Evolutionary conservation across 2,329 filamentous ascomycete genomes (phyloP), one percentile per base, ranked within the genome.

Genomic region (Botrytis squamosa): DNA sequence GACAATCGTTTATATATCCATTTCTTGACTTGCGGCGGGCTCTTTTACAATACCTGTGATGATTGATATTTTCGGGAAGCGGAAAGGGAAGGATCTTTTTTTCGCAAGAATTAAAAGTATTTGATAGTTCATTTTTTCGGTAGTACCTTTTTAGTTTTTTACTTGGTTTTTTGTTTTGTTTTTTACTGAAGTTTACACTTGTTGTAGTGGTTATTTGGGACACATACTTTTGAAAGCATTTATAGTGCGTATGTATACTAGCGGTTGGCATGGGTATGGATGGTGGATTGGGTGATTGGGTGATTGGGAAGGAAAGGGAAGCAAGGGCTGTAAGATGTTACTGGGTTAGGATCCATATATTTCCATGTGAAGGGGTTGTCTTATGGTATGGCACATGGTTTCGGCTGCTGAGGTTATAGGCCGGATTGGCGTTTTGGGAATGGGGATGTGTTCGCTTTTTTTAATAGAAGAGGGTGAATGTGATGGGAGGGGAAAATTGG

Each of bases 1-100:
- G 71, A 57, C 71, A 7, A 67, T 72, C 71, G 33, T 69, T 72
- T 69, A 72, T 69, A 72, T 72, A 69, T 69, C 40, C 71, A 72
- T 72, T 72, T 72, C 63, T 69, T 73, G 55, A 36, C 55, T 69
- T 42, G 60, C 62, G 52, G 42, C 25, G 25, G 40, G 22, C 36
- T 36, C 25, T 44, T 70, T 63, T 46, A 70, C 29, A 70, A 60
- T 52, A 62, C 52, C 60, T 69, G 29, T 42, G 64, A 44, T 62
- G 64, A 38, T 42, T 73, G 52, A 69, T 68, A 69, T 68, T 60
- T 73, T 46, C 25, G 42, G 25, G 40, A 22, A 52, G 59, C 59
- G 70, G 52, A 40, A 69, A 46, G 42, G 64, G 33, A 44, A n/a
- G 49, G 29, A 49, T 49, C 20, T 57, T 42, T 42, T 42, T 68